Conservation (phyloP, 1,284 basidiomycete species). For the Sanghuangporus sanghuang region DNA sequence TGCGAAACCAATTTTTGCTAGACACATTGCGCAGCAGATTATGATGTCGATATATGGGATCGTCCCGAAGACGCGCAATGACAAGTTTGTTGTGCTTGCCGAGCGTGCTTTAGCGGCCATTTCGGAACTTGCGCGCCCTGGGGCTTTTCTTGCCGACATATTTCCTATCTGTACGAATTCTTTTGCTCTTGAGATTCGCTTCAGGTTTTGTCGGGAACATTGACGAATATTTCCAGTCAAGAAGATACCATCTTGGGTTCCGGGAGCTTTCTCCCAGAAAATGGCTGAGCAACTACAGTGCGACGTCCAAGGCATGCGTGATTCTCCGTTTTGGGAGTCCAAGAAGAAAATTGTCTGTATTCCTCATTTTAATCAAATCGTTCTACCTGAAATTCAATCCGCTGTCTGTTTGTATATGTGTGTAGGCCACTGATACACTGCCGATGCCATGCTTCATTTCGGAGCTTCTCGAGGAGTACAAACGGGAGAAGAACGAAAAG, state of each 20-base stretch:
- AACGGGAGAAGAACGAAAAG: not conserved
- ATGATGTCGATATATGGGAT: not conserved
- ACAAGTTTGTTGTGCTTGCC: slow-evolving; percentile 4
- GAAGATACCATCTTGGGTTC: slow-evolving; percentile 18
- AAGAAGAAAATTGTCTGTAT: slow-evolving; percentile 4
- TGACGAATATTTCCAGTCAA: slow-evolving; percentile 4
- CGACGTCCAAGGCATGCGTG: not conserved
- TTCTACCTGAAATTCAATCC: not conserved
- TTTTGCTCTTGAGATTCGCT: not conserved
- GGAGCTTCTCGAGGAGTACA: not conserved
- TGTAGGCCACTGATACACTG: not conserved
- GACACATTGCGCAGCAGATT: not conserved
- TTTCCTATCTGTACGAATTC: slow-evolving; percentile 8
- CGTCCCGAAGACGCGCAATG: not conserved
- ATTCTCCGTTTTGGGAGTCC: not conserved
- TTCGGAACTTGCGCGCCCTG: slow-evolving; percentile 1
- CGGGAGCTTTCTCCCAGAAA: slow-evolving; percentile 13
- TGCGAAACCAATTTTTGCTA: not conserved
- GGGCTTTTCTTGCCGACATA: slow-evolving; percentile 1
- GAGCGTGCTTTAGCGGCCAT: not conserved
- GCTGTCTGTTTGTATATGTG: not conserved
- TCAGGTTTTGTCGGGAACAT: not conserved
- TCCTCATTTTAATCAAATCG: not conserved
- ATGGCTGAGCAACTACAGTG: slow-evolving; percentile 1
- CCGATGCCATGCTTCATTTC: slow-evolving; percentile 5